phyloP scores from a whole-genome alignment of 202 grass and related monocot species.

The Setaria italica region DNA sequence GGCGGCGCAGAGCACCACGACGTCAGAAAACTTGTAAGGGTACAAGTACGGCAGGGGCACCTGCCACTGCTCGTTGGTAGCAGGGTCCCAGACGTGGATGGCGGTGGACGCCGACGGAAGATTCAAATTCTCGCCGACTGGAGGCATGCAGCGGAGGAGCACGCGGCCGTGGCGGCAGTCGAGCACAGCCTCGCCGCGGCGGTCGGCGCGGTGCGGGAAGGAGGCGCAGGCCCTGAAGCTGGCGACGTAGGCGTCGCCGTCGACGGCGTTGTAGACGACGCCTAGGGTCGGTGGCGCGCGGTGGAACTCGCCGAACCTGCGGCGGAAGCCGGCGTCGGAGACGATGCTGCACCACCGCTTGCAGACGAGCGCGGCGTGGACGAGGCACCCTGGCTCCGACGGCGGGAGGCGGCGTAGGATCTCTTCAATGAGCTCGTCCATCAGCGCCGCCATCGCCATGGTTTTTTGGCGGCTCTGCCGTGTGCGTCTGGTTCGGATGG shows the following conservation, averaged over 20 bases:
- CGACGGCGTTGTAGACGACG: background rate
- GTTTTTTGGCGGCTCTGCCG: too few relatives aligned
- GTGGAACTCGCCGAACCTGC: background rate
- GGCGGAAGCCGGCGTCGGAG: background rate
- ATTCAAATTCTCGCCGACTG: too few relatives aligned
- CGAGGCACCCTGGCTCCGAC: too few relatives aligned
- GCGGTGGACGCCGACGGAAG: fast-evolving
- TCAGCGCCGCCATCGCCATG: too few relatives aligned
- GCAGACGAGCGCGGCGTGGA: too few relatives aligned
- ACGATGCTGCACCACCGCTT: background rate
- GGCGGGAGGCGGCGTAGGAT: too few relatives aligned
- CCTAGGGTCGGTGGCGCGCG: background rate
- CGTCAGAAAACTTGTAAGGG: background rate
- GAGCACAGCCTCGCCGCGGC: background rate
- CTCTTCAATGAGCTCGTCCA: too few relatives aligned
- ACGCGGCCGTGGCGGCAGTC: too few relatives aligned
- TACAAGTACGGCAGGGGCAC: background rate
- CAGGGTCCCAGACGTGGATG: background rate
- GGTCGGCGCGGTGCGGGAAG: background rate
- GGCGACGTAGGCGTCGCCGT: background rate
- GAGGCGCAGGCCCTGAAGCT: background rate
- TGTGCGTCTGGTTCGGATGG: too few relatives aligned
- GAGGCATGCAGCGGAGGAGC: too few relatives aligned
- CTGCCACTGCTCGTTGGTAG: background rate
- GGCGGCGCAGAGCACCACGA: too few relatives aligned